Evolutionary conservation across 495 filamentous ascomycete genomes (phyloP).

Genomic region (Letharia lupina): DNA sequence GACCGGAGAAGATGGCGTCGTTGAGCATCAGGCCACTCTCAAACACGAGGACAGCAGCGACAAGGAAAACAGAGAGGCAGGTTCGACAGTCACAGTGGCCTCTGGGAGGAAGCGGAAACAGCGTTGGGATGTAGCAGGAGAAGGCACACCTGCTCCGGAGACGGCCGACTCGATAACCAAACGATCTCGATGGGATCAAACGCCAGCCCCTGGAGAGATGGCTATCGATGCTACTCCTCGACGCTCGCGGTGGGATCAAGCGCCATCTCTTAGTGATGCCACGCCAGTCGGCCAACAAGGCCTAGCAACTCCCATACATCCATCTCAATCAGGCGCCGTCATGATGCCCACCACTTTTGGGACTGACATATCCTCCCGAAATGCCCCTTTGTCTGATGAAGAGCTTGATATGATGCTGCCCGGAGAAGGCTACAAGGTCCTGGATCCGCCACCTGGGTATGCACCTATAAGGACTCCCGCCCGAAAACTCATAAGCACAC

Average conservation of each 20-base stretch:
- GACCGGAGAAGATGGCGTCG: constrained; percentile 49
- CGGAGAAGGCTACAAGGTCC: constrained; percentile 82
- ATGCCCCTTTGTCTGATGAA: constrained; percentile 79
- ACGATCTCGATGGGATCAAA: constrained; percentile 86
- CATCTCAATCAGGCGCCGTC: constrained; percentile 55
- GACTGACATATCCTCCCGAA: constrained; percentile 69
- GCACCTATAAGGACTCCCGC: constrained; percentile 71
- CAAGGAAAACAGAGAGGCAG: constrained; percentile 65
- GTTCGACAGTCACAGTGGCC: constrained; percentile 54
- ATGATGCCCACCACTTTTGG: constrained; percentile 59
- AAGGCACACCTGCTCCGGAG: constrained; percentile 37
- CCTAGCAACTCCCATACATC: constrained; percentile 78
- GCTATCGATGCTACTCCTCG: constrained; percentile 53
- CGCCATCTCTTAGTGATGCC: constrained; percentile 55
- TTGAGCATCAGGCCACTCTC: constrained; percentile 63
- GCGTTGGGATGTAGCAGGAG: constrained; percentile 73
- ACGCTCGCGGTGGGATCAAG: constrained; percentile 85
- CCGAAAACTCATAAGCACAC: constrained; percentile 70
- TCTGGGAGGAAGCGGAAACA: constrained; percentile 78
- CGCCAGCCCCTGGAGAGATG: constrained; percentile 51
- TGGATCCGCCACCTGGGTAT: constrained; percentile 89
- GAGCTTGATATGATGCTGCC: constrained; percentile 90
- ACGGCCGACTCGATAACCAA: constrained; percentile 54
- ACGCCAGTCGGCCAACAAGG: constrained; percentile 78
- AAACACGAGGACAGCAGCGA: constrained; percentile 52